Base-by-base conservation (phyloP, 2,329 filamentous ascomycete genomes). In the Neofusicoccum sp. region DNA sequence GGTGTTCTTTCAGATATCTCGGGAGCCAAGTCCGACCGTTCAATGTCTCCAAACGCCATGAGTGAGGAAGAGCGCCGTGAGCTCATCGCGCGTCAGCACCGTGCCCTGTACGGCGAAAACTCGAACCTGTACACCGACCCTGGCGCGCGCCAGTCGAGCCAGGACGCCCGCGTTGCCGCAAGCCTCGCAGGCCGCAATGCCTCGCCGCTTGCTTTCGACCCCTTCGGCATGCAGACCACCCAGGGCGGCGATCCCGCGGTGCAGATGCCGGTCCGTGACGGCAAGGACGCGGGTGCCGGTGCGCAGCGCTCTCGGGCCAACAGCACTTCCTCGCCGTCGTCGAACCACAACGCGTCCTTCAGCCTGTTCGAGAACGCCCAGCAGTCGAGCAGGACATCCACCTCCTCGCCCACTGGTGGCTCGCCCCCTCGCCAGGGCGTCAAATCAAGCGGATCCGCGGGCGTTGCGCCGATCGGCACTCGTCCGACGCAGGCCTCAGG, bases 1-100 rank as follows among this genome's bases (percentile, higher is more conserved):
- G 84, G 83, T 78, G 79, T 86, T 77, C 75, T 86, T 82, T 82
- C 85, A 81, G 86, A 89, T 75, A 83, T 88, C 76, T 85, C 86
- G 75, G 86, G 82, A 70, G 84, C 82, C 82, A 97, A 97, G 82
- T 88, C 89, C 73, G 91, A 95, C 72, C 90, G 91, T 74, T 88
- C 90, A 69, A 84, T 92, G 79, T 95, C 90, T 79, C 91, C 91
- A 58, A 87, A 86, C 74, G 84, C 88, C 69, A 90, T 96, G 89
- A 96, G 89, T 73, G 95, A 98, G 80, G 93, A 97, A 70, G 93
- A 96, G 72, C 93, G 93, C 70, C 91, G 93, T 69, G 93, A 98
- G 70, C 84, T 98, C 75, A 96, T 98, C 77, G 90, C 93, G 68
- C 93, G 93, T 72, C 95, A 98, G 79, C 92, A 96, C 77, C 93